Percentiles rank a stretch among this genome's conserved stretches.
Evolutionary conservation across 2,329 filamentous ascomycete species (phyloP).

Genomic region (Xylaria arbuscula): DNA sequence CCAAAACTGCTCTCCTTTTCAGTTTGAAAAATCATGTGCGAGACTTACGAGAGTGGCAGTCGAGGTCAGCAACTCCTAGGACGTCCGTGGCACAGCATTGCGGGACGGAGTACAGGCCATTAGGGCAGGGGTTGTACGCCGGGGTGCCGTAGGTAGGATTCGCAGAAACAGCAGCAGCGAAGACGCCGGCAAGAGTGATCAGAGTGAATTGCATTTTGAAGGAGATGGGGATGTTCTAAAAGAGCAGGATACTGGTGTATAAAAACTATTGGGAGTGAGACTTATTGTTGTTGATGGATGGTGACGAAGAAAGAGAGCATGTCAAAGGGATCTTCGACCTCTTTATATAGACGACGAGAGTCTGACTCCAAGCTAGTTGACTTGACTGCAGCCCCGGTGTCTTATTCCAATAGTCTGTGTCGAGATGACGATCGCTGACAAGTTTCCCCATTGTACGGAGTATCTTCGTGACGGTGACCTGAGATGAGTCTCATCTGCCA

Average conservation of each 20-base stretch:
- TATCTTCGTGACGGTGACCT: not conserved
- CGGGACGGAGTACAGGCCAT: slow-evolving; percentile 16
- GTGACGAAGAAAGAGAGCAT: not conserved
- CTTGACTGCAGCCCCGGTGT: not conserved
- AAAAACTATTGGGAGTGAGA: slow-evolving; percentile 2
- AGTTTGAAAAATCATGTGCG: not conserved
- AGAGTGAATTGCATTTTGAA: slow-evolving; percentile 22
- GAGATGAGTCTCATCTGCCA: slow-evolving; percentile 6
- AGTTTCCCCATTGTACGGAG: not conserved
- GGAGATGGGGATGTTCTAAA: not conserved
- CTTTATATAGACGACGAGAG: slow-evolving; percentile 27
- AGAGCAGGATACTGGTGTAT: slow-evolving; percentile 2
- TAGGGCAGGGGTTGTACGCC: not conserved
- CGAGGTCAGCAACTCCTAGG: not conserved
- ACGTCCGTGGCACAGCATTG: slow-evolving; percentile 25
- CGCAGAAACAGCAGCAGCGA: slow-evolving; percentile 16
- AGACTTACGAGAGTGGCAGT: slow-evolving; percentile 21
- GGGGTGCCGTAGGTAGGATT: not conserved
- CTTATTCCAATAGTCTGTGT: not conserved
- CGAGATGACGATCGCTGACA: slow-evolving; percentile 15
- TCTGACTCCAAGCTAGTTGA: slow-evolving; percentile 5
- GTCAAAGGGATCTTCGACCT: not conserved
- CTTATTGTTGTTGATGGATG: slow-evolving; percentile 7
- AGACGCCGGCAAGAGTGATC: slow-evolving; percentile 10
- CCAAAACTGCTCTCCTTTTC: not conserved